phyloP scores from a whole-genome alignment of 768 basidiomycete genomes.

The Amanita molliuscula region DNA sequence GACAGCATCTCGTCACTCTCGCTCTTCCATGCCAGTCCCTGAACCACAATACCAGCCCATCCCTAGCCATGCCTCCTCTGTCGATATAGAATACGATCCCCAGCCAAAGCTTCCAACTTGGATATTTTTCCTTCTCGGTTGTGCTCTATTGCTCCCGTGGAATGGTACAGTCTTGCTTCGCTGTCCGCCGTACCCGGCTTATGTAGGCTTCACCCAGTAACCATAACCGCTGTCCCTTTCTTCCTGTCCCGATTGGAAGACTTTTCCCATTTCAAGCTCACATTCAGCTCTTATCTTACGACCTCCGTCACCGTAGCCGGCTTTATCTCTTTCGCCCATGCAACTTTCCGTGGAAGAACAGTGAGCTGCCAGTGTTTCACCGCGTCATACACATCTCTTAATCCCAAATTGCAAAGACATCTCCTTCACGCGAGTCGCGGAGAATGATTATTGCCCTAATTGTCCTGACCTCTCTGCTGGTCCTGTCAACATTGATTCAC shows the following conservation, averaged over 20 bases:
- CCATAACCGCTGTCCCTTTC: conserved; percentile 81
- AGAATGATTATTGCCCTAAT: conserved; percentile 39
- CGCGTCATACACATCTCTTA: neutral
- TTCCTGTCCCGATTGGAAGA: conserved; percentile 61
- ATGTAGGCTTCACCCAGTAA: conserved; percentile 31
- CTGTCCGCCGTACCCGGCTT: neutral
- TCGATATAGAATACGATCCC: conserved; percentile 1
- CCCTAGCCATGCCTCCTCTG: neutral
- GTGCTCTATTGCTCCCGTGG: conserved; percentile 79
- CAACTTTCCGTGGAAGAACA: conserved; percentile 58
- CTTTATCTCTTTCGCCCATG: conserved; percentile 64
- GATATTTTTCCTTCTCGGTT: conserved; percentile 68
- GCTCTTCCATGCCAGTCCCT: conserved; percentile 16
- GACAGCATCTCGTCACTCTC: conserved; percentile 7
- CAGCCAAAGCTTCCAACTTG: conserved; percentile 26
- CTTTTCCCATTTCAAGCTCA: conserved; percentile 40
- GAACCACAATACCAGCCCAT: conserved; percentile 33
- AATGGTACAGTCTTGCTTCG: conserved; percentile 49
- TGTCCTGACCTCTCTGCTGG: conserved; percentile 46
- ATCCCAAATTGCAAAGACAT: conserved; percentile 29
- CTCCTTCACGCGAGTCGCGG: conserved; percentile 49
- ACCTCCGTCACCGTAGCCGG: conserved; percentile 54
- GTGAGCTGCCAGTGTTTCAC: conserved; percentile 26
- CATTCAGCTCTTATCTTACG: conserved; percentile 60
- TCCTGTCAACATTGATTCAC: conserved; percentile 54